These are phyloP conservation scores for Salvia rosmarinus DNA, from an alignment of 257 asterid species.

Conservation along the genomic window DNA sequence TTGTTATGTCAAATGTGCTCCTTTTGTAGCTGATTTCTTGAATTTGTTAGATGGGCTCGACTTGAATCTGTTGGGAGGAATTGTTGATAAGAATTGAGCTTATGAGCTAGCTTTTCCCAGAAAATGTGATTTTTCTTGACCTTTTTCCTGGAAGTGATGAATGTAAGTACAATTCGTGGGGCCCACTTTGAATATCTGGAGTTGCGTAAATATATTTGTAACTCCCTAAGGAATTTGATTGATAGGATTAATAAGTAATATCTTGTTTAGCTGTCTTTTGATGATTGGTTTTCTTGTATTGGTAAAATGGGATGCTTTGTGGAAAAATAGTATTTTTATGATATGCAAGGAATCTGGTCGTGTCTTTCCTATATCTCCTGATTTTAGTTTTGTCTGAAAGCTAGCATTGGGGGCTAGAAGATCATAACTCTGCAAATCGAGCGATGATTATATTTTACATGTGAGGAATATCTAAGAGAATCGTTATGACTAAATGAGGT, in stretches of 20 bases:
- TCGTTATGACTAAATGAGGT: not conserved
- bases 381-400: not conserved
- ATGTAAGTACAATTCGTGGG: constrained; percentile 38
- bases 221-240: constrained; percentile 22
- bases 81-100: not conserved
- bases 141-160: constrained; percentile 12
- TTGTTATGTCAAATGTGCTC: constrained; percentile 7
- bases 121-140: not conserved
- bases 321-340: not conserved
- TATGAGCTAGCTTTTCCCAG: constrained; percentile 25
- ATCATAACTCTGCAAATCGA: constrained; percentile 2
- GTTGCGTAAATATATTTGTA: constrained; percentile 38
- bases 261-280: constrained; percentile 31
- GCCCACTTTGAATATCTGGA: constrained; percentile 33
- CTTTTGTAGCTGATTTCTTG: constrained; percentile 26
- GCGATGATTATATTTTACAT: too few species aligned
- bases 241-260: constrained; percentile 11
- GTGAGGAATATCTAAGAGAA: too few species aligned
- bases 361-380: constrained; percentile 1
- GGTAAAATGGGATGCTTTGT: not conserved
- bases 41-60: constrained; percentile 5
- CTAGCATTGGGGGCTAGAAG: constrained; percentile 14
- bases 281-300: constrained; percentile 30
- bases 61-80: constrained; percentile 9
- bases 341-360: not conserved